Evolutionary conservation across 345 rosid genomes (phyloP).

Genomic region (Linum tenue): DNA sequence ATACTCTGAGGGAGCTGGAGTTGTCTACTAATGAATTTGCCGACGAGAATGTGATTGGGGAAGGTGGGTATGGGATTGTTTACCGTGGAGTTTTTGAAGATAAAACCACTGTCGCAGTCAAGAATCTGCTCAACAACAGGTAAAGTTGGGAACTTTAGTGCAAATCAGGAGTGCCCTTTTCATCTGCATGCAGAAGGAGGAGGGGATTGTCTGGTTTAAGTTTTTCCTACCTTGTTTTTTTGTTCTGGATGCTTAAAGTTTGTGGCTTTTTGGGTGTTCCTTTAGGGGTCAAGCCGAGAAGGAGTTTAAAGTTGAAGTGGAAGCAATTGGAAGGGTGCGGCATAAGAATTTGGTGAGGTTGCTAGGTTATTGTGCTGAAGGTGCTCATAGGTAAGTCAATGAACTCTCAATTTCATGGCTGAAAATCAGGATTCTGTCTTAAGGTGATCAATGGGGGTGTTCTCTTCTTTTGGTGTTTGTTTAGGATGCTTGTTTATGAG

Average conservation of each 20-base stretch:
- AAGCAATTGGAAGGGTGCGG: conserved; percentile 89
- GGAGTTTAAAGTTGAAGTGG: conserved; percentile 95
- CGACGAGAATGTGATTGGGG: conserved; percentile 80
- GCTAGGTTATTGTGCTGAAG: conserved; percentile 95
- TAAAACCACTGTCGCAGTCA: conserved; percentile 60
- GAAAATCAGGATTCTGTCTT: conserved; percentile 1
- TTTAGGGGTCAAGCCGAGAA: conserved; percentile 90
- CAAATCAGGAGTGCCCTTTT: too few relatives aligned
- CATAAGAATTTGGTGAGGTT: conserved; percentile 94
- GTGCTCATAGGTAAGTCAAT: conserved; percentile 66
- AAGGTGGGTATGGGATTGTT: conserved; percentile 97
- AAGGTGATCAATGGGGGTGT: conserved; percentile 4
- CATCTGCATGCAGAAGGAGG: too few relatives aligned
- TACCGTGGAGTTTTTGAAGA: conserved; percentile 69
- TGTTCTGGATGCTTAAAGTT: not conserved
- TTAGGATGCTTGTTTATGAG: conserved; percentile 81
- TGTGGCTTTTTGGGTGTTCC: not conserved
- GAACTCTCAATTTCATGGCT: conserved; percentile 1
- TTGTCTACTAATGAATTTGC: conserved; percentile 60
- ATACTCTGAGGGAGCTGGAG: conserved; percentile 87
- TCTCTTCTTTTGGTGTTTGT: conserved; percentile 1
- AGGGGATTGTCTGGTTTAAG: too few relatives aligned
- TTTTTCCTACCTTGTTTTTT: too few relatives aligned
- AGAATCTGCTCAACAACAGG: conserved; percentile 88
- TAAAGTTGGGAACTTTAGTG: not conserved